Evolutionary conservation across 1,284 basidiomycete species (phyloP), one percentile per base, ranked within the genome.

Genomic region (Apiotrichum montevideense): DNA sequence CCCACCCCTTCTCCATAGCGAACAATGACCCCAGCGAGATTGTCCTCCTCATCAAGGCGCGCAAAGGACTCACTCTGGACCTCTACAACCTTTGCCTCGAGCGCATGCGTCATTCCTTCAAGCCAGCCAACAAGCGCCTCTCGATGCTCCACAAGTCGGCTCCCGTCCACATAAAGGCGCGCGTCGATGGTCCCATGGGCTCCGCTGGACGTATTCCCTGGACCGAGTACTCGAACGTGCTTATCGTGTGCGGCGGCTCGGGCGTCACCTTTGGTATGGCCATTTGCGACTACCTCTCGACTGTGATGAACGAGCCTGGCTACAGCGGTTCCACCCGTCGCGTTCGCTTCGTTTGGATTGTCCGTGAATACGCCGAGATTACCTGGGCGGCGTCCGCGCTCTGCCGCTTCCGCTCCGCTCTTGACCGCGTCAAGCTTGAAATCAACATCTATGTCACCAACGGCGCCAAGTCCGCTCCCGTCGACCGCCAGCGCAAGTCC

Each of bases 381-480:
- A 85, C 87, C 58, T 92, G 90, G 90, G 85, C 87, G 55, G 87
- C 89, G 0, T 79, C 83, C 3, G 78, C 84, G 46, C 70, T 93
- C 33, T 81, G 86, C 21, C 79, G 81, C 35, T 92, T 88, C 75
- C 81, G 84, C 68, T 78, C 82, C 46, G 80, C 88, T 74, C 79
- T 87, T 14, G 78, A 84, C 1, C 64, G 76, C 4, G 77, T 82
- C 4, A 80, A 83, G 41, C 78, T 93, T 8, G 83, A 87, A 61
- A 78, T 93, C 54, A 86, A 90, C 65, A 86, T 93, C 39, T 92
- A 85, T 68, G 88, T 93, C 46, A 88, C 87, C 4, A 86, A 85
- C 37, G 67, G 53, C 39, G 53, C 52, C 13, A 44, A 46, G 15
- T 52, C 51, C 32, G n/a, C 34, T 4, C 9, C n/a, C 4, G 32